Percentiles rank a stretch among this genome's conserved stretches.
These are phyloP conservation scores for Solanum arcanum DNA, from an alignment of 257 asterid species.

Conservation along the genomic window DNA sequence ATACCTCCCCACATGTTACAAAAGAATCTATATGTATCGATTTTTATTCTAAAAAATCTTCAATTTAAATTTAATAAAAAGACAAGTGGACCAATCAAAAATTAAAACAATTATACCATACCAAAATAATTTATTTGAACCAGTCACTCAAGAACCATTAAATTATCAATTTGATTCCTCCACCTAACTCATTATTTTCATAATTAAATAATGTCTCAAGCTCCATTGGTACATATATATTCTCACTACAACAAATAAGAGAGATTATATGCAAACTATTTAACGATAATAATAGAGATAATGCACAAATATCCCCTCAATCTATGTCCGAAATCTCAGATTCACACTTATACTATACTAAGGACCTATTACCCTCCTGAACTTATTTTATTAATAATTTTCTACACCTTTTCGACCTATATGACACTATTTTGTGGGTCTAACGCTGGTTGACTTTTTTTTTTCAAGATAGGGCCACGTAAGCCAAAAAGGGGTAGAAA, in stretches of 20 bases:
- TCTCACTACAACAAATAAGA: not conserved
- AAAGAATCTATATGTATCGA: not conserved
- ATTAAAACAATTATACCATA: not conserved
- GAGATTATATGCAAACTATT: no score
- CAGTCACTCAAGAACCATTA: not conserved
- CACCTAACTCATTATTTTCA: not conserved
- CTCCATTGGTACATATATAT: not conserved
- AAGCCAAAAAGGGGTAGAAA: no score
- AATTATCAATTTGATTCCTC: not conserved
- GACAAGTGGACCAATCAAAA: not conserved
- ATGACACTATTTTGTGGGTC: no score
- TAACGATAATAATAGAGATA: no score
- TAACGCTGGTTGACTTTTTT: no score
- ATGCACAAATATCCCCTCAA: no score
- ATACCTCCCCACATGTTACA: not conserved
- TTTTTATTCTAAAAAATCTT: not conserved
- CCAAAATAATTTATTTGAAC: not conserved
- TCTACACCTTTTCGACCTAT: no score
- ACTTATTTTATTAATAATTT: no score
- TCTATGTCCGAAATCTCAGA: no score
- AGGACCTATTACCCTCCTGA: no score
- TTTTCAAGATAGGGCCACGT: no score
- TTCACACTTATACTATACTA: no score
- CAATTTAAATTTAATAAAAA: not conserved
- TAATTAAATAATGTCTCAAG: not conserved